Evolutionary conservation across 116 monocot species (phyloP).

Genomic region (Iris pallida): DNA sequence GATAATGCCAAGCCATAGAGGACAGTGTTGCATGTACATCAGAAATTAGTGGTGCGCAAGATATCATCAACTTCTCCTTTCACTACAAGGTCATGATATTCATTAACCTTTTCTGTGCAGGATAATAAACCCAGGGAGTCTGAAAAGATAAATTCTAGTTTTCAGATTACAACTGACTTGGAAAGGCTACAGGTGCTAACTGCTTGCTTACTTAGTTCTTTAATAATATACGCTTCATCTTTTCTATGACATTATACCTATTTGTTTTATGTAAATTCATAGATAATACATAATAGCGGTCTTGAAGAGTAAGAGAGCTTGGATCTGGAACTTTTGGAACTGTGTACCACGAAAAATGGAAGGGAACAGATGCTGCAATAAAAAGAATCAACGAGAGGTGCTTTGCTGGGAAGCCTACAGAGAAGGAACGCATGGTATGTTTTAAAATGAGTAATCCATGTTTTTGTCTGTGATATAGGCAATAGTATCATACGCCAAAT

Average conservation of each 20-base stretch:
- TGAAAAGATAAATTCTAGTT: slow-evolving; percentile 46
- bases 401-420: slow-evolving; percentile 85
- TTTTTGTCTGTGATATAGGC: too few relatives aligned
- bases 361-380: slow-evolving; percentile 95
- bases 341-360: slow-evolving; percentile 97
- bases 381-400: slow-evolving; percentile 83
- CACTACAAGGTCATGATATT: neutral
- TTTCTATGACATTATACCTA: neutral
- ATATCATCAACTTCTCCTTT: neutral
- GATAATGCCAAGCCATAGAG: neutral
- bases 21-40: slow-evolving; percentile 10
- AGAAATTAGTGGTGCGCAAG: slow-evolving; percentile 44
- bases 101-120: slow-evolving; percentile 13
- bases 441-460: neutral
- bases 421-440: slow-evolving; percentile 65
- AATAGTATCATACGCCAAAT: too few relatives aligned
- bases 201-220: neutral
- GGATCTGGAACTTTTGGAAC: slow-evolving; percentile 97
- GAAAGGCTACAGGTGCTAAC: slow-evolving; percentile 64
- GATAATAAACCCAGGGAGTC: slow-evolving; percentile 28
- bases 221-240: neutral
- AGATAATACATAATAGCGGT: slow-evolving; percentile 89
- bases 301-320: slow-evolving; percentile 77
- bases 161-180: slow-evolving; percentile 56
- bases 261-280: slow-evolving; percentile 1